Conservation (phyloP, 257 asterid species). For the Thymus mandschuricus region DNA sequence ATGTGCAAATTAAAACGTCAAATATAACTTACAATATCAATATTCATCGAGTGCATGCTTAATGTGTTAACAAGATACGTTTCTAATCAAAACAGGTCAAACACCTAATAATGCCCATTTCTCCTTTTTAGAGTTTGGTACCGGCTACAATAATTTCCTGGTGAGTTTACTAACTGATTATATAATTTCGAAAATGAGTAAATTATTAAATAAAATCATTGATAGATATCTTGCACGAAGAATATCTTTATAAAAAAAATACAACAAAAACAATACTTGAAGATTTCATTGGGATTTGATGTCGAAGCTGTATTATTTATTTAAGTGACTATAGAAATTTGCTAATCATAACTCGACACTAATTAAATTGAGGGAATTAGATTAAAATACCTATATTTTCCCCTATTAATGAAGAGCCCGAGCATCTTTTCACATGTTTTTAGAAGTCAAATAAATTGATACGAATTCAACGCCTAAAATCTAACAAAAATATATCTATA, state of each 20-base stretch:
- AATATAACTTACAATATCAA: no score
- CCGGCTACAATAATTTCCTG: not conserved
- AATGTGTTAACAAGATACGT: no score
- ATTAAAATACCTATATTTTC: not conserved
- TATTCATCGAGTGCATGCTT: no score
- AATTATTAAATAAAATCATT: not conserved
- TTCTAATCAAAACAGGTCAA: not conserved
- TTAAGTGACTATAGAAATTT: not conserved
- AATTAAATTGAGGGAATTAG: no score
- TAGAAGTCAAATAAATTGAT: not conserved
- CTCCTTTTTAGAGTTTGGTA: not conserved
- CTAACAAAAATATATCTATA: not conserved
- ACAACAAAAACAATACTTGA: not conserved
- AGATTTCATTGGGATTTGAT: slow-evolving; percentile 14
- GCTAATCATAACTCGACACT: not conserved
- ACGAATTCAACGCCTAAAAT: not conserved
- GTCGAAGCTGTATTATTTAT: not conserved
- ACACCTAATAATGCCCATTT: not conserved
- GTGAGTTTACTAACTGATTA: not conserved
- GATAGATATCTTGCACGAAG: not conserved
- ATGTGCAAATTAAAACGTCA: no score
- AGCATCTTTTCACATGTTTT: not conserved
- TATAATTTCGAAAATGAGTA: not conserved
- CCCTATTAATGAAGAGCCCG: not conserved
- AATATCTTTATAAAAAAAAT: not conserved